phyloP scores from a whole-genome alignment of 768 basidiomycete genomes.

The Podaxis rugospora region DNA sequence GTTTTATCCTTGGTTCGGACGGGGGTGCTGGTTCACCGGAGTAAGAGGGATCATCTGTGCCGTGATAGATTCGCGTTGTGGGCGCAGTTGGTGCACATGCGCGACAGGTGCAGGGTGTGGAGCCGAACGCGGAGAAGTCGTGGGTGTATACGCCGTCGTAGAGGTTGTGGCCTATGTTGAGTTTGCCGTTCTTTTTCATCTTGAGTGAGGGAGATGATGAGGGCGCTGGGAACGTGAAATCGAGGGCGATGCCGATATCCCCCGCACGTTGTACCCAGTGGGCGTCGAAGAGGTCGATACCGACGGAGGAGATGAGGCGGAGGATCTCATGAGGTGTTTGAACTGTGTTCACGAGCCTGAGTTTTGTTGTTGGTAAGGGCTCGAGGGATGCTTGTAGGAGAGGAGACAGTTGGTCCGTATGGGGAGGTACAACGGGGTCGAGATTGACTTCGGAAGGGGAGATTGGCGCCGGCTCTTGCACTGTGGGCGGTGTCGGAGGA shows the following conservation, averaged over 20 bases:
- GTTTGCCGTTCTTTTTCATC: slow-evolving; percentile 19
- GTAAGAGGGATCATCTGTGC: slow-evolving; percentile 31
- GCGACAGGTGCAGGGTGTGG: slow-evolving; percentile 37
- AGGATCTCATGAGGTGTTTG: slow-evolving; percentile 75
- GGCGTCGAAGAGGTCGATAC: slow-evolving; percentile 74
- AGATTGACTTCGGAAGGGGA: slow-evolving; percentile 2
- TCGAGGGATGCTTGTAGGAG: slow-evolving; percentile 59
- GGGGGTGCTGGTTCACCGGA: slow-evolving; percentile 8
- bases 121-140: slow-evolving; percentile 57
- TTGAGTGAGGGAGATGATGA: slow-evolving; percentile 19
- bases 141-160: slow-evolving; percentile 53
- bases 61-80: slow-evolving; percentile 36
- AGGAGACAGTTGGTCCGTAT: slow-evolving; percentile 22
- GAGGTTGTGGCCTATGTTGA: slow-evolving; percentile 68
- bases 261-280: slow-evolving; percentile 69
- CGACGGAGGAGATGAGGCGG: slow-evolving; percentile 53
- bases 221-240: slow-evolving; percentile 58
- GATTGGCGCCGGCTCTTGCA: background rate
- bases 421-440: slow-evolving; percentile 9
- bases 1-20: slow-evolving; percentile 15
- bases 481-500: background rate
- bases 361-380: slow-evolving; percentile 49
- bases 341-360: slow-evolving; percentile 54
- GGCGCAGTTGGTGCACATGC: slow-evolving; percentile 50
- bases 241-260: slow-evolving; percentile 68